Percentiles rank a stretch among this genome's conserved stretches.
Conservation (phyloP, 2,329 filamentous ascomycete genomes). For the Apiospora phragmitis region DNA sequence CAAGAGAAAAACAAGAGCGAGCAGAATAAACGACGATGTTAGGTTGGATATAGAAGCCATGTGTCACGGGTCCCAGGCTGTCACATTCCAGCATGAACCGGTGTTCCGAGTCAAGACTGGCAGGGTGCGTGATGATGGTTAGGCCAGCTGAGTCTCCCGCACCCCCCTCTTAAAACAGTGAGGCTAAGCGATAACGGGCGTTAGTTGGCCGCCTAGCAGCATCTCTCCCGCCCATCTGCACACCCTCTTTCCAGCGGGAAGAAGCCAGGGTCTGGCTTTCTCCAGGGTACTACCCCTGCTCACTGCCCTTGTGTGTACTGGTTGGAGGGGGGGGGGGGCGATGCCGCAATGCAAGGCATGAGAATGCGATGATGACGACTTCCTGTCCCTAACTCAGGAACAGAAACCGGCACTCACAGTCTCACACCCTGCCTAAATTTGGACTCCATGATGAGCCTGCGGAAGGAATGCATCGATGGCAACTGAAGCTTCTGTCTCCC, state of each 20-base stretch:
- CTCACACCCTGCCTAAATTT: not conserved
- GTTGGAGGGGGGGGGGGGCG: not conserved
- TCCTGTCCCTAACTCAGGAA: not conserved
- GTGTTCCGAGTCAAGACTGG: not conserved
- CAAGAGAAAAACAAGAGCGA: not conserved
- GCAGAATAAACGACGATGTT: not conserved
- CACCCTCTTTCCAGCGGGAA: conserved; percentile 2
- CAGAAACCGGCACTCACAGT: not conserved
- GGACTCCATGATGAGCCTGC: not conserved
- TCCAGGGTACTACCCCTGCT: not conserved
- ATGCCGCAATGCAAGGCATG: not conserved
- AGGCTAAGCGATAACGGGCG: conserved; percentile 3
- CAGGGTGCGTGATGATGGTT: not conserved
- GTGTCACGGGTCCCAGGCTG: conserved; percentile 4
- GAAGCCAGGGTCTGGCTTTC: not conserved
- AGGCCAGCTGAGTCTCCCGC: not conserved
- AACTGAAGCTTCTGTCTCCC: conserved; percentile 4
- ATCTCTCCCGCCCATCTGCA: not conserved
- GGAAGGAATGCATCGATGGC: not conserved
- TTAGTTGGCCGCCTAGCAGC: not conserved
- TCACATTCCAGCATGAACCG: not conserved
- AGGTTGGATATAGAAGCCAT: not conserved
- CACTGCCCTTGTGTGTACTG: not conserved
- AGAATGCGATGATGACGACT: not conserved
- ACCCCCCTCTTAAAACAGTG: not conserved